A percentile compares a stretch with the other conserved stretches of the same genome.
Conservation (phyloP, 306 rosid species). For the Vigna reflexopilosa region DNA sequence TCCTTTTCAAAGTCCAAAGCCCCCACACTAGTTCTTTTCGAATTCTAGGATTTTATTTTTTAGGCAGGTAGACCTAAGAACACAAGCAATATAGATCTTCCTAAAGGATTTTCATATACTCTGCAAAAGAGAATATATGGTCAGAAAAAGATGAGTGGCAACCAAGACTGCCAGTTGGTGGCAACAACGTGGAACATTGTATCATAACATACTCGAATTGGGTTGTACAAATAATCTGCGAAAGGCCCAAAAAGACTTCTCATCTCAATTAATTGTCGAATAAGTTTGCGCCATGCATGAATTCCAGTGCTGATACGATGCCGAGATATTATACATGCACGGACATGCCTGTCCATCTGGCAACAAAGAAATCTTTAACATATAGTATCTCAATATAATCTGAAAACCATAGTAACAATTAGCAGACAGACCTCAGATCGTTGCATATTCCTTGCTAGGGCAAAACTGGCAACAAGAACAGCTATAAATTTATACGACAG, state of each 20-base stretch:
- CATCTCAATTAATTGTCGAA: slow-evolving; percentile 86
- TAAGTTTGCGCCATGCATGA: slow-evolving; percentile 91
- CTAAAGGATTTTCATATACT: slow-evolving; percentile 9
- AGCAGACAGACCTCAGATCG: slow-evolving; percentile 85
- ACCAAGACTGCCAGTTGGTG: slow-evolving; percentile 42
- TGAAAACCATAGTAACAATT: slow-evolving; percentile 35
- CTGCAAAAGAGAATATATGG: slow-evolving; percentile 25
- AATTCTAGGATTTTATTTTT: neutral
- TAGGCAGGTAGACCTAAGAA: slow-evolving; percentile 10
- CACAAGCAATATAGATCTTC: slow-evolving; percentile 21
- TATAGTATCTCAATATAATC: slow-evolving; percentile 42
- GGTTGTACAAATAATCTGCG: slow-evolving; percentile 73
- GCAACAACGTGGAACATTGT: slow-evolving; percentile 24
- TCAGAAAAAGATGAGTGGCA: slow-evolving; percentile 37
- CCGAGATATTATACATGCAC: slow-evolving; percentile 63
- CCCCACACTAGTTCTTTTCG: neutral
- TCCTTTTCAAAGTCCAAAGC: neutral
- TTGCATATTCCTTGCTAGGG: slow-evolving; percentile 92
- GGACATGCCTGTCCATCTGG: slow-evolving; percentile 93
- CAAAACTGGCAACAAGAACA: slow-evolving; percentile 96
- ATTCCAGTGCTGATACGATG: slow-evolving; percentile 73
- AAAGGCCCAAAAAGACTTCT: slow-evolving; percentile 87
- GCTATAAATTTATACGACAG: slow-evolving; percentile 89
- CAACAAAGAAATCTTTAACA: slow-evolving; percentile 48
- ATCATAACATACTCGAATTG: slow-evolving; percentile 73